Percentiles rank a stretch among this genome's conserved stretches.
Evolutionary conservation across 2,329 filamentous ascomycete genomes (phyloP).

Genomic region (Fusarium verticillioides): DNA sequence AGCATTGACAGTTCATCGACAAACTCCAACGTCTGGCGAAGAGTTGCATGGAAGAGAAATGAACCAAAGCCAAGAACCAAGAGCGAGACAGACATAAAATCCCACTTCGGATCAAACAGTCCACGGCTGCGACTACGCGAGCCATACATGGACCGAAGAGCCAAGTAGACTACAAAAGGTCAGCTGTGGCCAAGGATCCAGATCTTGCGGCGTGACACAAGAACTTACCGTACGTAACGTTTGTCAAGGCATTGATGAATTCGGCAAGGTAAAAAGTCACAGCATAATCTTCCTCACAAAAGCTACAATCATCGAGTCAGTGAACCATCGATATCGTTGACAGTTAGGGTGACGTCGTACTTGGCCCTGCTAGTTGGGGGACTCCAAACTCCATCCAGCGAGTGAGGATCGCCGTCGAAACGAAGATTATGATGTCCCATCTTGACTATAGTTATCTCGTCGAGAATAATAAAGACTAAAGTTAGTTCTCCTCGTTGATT

Average conservation of each 20-base stretch:
- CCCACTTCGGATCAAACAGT: slow-evolving; percentile 48
- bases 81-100: slow-evolving; percentile 56
- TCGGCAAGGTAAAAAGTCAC: slow-evolving; percentile 56
- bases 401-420: slow-evolving; percentile 50
- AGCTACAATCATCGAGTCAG: slow-evolving; percentile 43
- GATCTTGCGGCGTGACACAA: neutral
- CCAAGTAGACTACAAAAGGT: slow-evolving; percentile 53
- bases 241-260: slow-evolving; percentile 58
- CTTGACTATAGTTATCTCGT: neutral
- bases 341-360: slow-evolving; percentile 41
- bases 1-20: slow-evolving; percentile 71
- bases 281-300: slow-evolving; percentile 62
- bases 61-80: slow-evolving; percentile 56
- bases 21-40: slow-evolving; percentile 56
- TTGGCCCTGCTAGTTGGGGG: slow-evolving; percentile 55
- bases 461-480: neutral
- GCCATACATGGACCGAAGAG: slow-evolving; percentile 52
- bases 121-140: slow-evolving; percentile 45
- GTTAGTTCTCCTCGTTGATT: neutral
- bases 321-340: neutral
- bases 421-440: slow-evolving; percentile 51
- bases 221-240: slow-evolving; percentile 55
- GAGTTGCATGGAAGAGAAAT: slow-evolving; percentile 57
- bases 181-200: slow-evolving; percentile 2
- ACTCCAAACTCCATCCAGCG: slow-evolving; percentile 51